Evolutionary conservation across 2,329 filamentous ascomycete genomes (phyloP).

Genomic region (Paramyrothecium sp.): DNA sequence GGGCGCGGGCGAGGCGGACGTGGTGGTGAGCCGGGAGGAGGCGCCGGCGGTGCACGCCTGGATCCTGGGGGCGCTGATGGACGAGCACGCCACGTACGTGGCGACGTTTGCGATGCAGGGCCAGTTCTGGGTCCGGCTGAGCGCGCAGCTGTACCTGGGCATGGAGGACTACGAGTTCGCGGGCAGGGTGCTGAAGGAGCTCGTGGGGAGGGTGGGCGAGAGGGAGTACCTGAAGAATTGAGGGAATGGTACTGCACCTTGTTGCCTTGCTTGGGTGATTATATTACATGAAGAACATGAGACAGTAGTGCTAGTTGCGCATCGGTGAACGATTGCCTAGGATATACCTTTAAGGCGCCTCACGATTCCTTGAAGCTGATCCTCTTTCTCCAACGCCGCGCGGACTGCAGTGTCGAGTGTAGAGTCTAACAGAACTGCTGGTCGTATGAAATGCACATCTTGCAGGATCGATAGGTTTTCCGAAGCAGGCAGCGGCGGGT

Average conservation of each 20-base stretch:
- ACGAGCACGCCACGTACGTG: conserved; percentile 70
- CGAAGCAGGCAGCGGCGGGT: background rate
- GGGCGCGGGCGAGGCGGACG: conserved; percentile 23
- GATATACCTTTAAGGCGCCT: no score
- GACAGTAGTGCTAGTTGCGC: no score
- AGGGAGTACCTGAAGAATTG: conserved; percentile 25
- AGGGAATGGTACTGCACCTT: background rate
- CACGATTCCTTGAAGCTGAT: no score
- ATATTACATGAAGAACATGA: no score
- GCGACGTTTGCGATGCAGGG: conserved; percentile 60
- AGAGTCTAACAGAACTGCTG: no score
- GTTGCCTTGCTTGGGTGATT: no score
- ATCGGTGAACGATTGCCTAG: no score
- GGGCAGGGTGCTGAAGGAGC: conserved; percentile 53
- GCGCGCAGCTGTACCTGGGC: conserved; percentile 83
- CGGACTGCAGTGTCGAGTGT: no score
- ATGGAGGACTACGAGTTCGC: conserved; percentile 74
- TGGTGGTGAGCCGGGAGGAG: conserved; percentile 28
- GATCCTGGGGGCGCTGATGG: conserved; percentile 52
- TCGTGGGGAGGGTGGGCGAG: conserved; percentile 39
- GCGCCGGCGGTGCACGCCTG: conserved; percentile 48
- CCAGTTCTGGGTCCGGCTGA: conserved; percentile 69
- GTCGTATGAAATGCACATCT: no score
- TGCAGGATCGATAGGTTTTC: background rate
- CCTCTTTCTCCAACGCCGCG: no score